These are phyloP conservation scores for Lactarius hatsudake DNA, from an alignment of 768 basidiomycete species.

Conservation along the genomic window DNA sequence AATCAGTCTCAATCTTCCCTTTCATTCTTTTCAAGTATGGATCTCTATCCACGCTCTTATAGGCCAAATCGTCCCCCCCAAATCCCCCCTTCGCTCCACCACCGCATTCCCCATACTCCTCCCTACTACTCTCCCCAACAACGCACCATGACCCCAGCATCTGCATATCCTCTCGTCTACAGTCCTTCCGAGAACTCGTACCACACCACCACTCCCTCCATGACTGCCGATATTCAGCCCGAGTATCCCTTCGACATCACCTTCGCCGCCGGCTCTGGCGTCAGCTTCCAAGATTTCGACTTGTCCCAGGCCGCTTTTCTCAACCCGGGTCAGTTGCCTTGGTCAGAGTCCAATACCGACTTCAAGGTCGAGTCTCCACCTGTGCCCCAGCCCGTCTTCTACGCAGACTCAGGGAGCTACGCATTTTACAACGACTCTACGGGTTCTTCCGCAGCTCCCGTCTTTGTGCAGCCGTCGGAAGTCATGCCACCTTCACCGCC, in stretches of 20 bases:
- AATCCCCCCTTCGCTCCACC: conserved; percentile 10
- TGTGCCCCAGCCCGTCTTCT: conserved; percentile 6
- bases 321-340: conserved; percentile 20
- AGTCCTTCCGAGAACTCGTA: conserved; percentile 16
- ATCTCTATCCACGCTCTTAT: conserved; percentile 23
- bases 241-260: conserved; percentile 23
- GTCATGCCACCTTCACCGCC: conserved; percentile 22
- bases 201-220: conserved; percentile 5
- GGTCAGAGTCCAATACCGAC: conserved; percentile 19
- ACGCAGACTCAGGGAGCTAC: conserved; percentile 19
- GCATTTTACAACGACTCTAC: conserved; percentile 20
- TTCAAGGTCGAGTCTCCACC: conserved; percentile 19
- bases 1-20: conserved; percentile 22
- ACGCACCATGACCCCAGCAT: conserved; percentile 11
- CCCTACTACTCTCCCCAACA: conserved; percentile 9
- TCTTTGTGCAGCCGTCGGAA: conserved; percentile 21
- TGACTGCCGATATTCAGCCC: conserved; percentile 13
- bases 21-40: conserved; percentile 23
- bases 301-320: conserved; percentile 18
- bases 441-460: not conserved
- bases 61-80: conserved; percentile 23
- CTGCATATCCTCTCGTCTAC: conserved; percentile 21
- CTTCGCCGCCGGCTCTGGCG: conserved; percentile 4
- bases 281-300: conserved; percentile 20
- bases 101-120: conserved; percentile 14